These are phyloP conservation scores for Stagonosporopsis cucurbitacearum DNA, from an alignment of 2,329 filamentous ascomycete genomes.

Conservation along the genomic window DNA sequence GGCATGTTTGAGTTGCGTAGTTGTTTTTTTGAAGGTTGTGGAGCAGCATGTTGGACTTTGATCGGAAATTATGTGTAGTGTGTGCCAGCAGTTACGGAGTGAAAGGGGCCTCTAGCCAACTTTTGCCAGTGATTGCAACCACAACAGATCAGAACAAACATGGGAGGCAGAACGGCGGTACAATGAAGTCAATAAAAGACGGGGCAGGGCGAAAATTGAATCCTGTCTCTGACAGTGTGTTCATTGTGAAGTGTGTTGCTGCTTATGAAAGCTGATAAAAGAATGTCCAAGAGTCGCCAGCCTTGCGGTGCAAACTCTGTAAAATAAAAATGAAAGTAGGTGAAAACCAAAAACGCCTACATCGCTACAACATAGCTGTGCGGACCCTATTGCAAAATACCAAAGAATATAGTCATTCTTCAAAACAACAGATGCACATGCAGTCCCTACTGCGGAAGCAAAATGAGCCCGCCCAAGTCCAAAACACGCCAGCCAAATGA, in stretches of 20 bases:
- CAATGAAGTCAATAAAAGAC: neutral
- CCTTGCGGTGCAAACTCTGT: conserved; percentile 5
- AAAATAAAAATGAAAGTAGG: neutral
- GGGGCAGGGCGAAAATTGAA: conserved; percentile 1
- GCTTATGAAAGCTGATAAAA: neutral
- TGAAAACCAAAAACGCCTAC: conserved; percentile 10
- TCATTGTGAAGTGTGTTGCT: conserved; percentile 1
- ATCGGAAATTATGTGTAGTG: neutral
- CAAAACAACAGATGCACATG: conserved; percentile 13
- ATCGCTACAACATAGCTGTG: conserved; percentile 15
- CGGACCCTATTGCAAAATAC: conserved; percentile 11
- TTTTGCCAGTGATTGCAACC: neutral
- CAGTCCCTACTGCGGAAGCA: conserved; percentile 16
- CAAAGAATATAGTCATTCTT: conserved; percentile 18
- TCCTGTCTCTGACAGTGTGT: conserved; percentile 4
- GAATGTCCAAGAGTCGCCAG: conserved; percentile 8
- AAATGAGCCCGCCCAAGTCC: conserved; percentile 17
- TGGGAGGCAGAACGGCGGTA: neutral
- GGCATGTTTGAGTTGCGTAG: neutral
- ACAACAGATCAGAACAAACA: neutral
- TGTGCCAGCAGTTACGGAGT: neutral
- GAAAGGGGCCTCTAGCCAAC: neutral
- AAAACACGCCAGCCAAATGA: conserved; percentile 6
- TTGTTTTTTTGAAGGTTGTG: neutral
- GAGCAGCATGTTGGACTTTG: neutral